Base-by-base conservation (phyloP, 352 stramenopile genomes). In the Pythium folliculosum region DNA sequence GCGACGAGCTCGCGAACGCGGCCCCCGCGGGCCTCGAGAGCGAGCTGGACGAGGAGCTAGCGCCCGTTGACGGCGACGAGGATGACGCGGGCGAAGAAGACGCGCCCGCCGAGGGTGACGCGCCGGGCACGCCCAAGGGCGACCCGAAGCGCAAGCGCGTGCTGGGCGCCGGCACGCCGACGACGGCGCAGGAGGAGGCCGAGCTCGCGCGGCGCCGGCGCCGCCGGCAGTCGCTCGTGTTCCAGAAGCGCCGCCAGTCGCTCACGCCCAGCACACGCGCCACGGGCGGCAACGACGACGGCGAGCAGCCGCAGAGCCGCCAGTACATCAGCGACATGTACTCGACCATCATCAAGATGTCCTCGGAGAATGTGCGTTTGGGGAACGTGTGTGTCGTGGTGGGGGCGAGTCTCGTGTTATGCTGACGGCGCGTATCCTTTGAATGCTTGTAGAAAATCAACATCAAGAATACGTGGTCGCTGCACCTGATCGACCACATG, bases 401-500 rank as follows among this genome's bases (percentile, higher is more conserved):
- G 22, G 32, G 19, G 52, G 17, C 5, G 38, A 32, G 5, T 32
- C 27, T 32, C 5, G 27, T n/a, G 27, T 32, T 32, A 6, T 32
- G 27, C 27, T 32, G 3, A 32, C 27, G 27, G 27, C 27, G 27
- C 27, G 5, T 5, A 32, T 32, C 27, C 27, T 32, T 32, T 32
- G 27, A 32, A 32, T 32, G 27, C 27, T 38, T 88, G 65, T 86
- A 98, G 84, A 98, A 98, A 91, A 98, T 99, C 76, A 99, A 98
- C 72, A 89, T 95, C 40, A 96, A 97, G 65, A 99, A 99, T 79
- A 97, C 92, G 65, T 99, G 96, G 96, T 97, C 90, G 52, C 81
- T 99, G 56, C 85, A 97, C 60, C 71, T 99, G 57, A 99, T 99
- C 77, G 96, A 99, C 69, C 96, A 99, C 79, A 98, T 99, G 86